Evolutionary conservation across 164 flowering plant species (phyloP).

Genomic region (Vitis amurensis): DNA sequence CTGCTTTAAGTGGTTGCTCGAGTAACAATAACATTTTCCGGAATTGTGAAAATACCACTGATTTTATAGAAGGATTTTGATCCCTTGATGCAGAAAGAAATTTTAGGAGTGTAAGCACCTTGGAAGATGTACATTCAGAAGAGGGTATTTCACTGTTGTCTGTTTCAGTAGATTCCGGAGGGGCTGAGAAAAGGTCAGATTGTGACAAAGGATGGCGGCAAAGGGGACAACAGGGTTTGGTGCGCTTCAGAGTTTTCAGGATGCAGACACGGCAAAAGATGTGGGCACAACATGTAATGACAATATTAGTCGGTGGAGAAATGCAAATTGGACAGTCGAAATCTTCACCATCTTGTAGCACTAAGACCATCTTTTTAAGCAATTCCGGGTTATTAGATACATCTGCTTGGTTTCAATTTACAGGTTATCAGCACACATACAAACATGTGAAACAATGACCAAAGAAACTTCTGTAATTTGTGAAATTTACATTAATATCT

Average conservation of each 20-base stretch:
- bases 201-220: constrained; percentile 69
- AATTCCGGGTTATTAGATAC: constrained; percentile 78
- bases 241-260: constrained; percentile 51
- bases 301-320: constrained; percentile 57
- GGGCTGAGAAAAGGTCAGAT: constrained; percentile 71
- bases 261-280: constrained; percentile 83
- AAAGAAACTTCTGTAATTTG: background rate
- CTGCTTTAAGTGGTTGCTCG: constrained; percentile 66
- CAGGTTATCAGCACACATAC: background rate
- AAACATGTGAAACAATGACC: background rate
- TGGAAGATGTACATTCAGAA: constrained; percentile 45
- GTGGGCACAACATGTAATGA: constrained; percentile 85
- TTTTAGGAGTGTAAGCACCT: constrained; percentile 63
- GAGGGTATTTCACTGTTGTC: constrained; percentile 9
- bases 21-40: constrained; percentile 74
- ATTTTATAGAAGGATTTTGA: constrained; percentile 51
- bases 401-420: constrained; percentile 44
- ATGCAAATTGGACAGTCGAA: constrained; percentile 92
- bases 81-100: constrained; percentile 50
- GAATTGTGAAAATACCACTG: constrained; percentile 87
- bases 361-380: constrained; percentile 59
- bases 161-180: constrained; percentile 44
- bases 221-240: constrained; percentile 68
- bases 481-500: no score
- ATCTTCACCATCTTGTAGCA: constrained; percentile 85